Evolutionary conservation across 129 eudicot genomes (phyloP).

Genomic region (carrot (Daucus carota)): DNA sequence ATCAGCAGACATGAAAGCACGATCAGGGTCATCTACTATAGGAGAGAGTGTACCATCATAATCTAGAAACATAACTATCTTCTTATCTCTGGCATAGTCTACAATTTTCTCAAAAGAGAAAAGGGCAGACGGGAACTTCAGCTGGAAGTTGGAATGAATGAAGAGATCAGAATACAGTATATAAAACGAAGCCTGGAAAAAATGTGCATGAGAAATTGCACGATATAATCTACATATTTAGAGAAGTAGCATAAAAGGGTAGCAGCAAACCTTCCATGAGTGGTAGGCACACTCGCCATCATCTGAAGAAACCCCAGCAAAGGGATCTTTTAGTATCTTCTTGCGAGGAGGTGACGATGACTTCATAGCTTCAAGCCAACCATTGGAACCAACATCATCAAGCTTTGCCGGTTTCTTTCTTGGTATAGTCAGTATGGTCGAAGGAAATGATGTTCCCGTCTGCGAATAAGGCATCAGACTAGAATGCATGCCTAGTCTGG

Average conservation of each 20-base stretch:
- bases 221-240: no score
- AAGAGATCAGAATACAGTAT: conserved; percentile 1
- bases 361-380: conserved; percentile 90
- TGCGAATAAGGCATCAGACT: conserved; percentile 48
- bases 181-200: not conserved
- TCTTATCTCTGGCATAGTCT: conserved; percentile 43
- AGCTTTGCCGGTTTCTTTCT: conserved; percentile 63
- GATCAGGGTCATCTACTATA: conserved; percentile 95
- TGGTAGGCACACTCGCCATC: conserved; percentile 48
- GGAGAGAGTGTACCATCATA: conserved; percentile 98
- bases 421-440: conserved; percentile 35
- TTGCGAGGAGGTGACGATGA: conserved; percentile 90
- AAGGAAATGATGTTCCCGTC: conserved; percentile 48
- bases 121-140: conserved; percentile 75
- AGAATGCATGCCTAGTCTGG: conserved; percentile 54
- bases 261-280: conserved; percentile 65
- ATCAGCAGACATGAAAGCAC: conserved; percentile 82
- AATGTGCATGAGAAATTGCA: not conserved
- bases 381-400: conserved; percentile 74
- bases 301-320: conserved; percentile 46
- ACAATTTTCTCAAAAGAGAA: conserved; percentile 47
- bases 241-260: no score
- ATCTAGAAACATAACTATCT: conserved; percentile 74
- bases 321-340: conserved; percentile 49
- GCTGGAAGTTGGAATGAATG: conserved; percentile 25